phyloP scores from a whole-genome alignment of 257 asterid genomes.

The Salvia rosmarinus region DNA sequence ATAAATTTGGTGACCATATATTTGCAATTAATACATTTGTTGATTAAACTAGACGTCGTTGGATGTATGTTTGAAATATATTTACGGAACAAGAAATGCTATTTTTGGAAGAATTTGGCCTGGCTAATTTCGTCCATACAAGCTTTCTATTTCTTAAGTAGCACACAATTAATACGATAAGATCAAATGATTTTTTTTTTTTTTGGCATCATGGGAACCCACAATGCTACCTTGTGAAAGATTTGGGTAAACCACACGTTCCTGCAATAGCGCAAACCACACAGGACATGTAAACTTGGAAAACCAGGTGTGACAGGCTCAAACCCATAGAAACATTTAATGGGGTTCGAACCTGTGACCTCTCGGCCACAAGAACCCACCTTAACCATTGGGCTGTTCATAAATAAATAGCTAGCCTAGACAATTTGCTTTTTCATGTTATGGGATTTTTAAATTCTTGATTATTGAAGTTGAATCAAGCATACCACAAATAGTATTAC shows the following conservation, averaged over 20 bases:
- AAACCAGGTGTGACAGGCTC: too few relatives aligned
- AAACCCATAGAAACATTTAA: too few relatives aligned
- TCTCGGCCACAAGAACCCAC: too few relatives aligned
- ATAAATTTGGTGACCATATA: slow-evolving; percentile 15
- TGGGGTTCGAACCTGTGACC: too few relatives aligned
- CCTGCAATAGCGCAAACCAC: too few relatives aligned
- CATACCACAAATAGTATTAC: not conserved
- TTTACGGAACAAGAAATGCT: slow-evolving; percentile 23
- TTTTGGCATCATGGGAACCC: too few relatives aligned
- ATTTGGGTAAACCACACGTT: too few relatives aligned
- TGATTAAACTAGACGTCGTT: not conserved
- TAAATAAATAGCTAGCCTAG: not conserved
- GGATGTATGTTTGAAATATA: not conserved
- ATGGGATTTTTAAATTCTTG: not conserved
- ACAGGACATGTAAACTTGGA: too few relatives aligned
- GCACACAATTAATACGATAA: not conserved
- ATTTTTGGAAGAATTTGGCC: slow-evolving; percentile 21
- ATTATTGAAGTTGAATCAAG: slow-evolving; percentile 2
- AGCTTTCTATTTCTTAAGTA: not conserved
- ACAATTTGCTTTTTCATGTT: not conserved
- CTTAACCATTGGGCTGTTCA: too few relatives aligned
- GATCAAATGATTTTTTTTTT: slow-evolving; percentile 2
- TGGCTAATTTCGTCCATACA: not conserved
- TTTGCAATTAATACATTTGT: not conserved
- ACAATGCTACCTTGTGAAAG: too few relatives aligned